phyloP scores from a whole-genome alignment of 2,329 filamentous ascomycete genomes.

The Chaetothyriales sp. region DNA sequence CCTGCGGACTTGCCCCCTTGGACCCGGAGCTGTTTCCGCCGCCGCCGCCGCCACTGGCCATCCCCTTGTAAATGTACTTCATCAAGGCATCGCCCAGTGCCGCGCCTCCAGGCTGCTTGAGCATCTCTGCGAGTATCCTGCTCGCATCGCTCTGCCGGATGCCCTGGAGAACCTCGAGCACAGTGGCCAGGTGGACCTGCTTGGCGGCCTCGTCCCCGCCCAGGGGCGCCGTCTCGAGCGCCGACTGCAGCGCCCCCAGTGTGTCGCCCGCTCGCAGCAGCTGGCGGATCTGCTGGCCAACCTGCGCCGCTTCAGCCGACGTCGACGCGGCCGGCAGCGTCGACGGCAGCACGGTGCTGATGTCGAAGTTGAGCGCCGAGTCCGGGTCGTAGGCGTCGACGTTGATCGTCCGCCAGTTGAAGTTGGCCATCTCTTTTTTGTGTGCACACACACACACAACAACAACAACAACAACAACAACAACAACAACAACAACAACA shows the following conservation, averaged over 20 bases:
- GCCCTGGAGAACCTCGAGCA: conserved; percentile 85
- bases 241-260: conserved; percentile 71
- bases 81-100: conserved; percentile 85
- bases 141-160: conserved; percentile 96
- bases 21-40: conserved; percentile 7
- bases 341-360: conserved; percentile 63
- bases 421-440: conserved; percentile 32
- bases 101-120: conserved; percentile 59
- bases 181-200: conserved; percentile 74
- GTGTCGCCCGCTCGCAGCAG: conserved; percentile 72
- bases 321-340: conserved; percentile 52
- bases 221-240: conserved; percentile 71
- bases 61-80: conserved; percentile 68
- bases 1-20: conserved; percentile 43
- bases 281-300: conserved; percentile 72
- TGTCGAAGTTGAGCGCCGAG: conserved; percentile 80
- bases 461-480: too few relatives aligned
- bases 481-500: too few relatives aligned
- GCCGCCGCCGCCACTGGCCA: conserved; percentile 11
- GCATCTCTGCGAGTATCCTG: conserved; percentile 68
- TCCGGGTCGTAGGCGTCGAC: conserved; percentile 84
- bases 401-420: conserved; percentile 78
- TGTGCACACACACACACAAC: too few relatives aligned
- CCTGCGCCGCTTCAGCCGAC: conserved; percentile 61
- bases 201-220: conserved; percentile 39